Evolutionary conservation across 192 early-diverging fungal genomes (phyloP), one percentile per base, ranked within the genome.

Genomic region (Mortierella hygrophila): DNA sequence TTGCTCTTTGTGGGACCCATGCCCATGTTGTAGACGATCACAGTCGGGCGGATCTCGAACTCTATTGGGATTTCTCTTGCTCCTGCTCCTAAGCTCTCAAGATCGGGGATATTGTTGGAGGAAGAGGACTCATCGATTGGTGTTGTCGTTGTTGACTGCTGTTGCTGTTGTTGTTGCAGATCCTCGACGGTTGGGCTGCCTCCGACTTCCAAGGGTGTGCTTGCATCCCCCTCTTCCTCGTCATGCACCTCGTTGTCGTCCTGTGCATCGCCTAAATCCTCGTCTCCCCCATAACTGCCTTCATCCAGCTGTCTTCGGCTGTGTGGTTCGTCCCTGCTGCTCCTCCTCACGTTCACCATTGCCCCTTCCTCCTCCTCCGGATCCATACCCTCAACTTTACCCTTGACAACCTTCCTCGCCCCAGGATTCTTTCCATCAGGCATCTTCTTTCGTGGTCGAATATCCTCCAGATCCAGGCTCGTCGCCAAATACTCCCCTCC

Each of bases 21-120:
- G 1, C 91, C 91, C 70, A 92, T 78, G 57, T 91, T 88, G 71
- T 92, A 92, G 1, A 91, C 88, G 15, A 92, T 76, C 5, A 92
- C 35, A 8, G 83, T 74, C 3, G 87, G 90, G 23, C 74, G 72
- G 69, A 80, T 75, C 41, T 85, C 83, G 70, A 76, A 78, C 46
- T 37, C n/a, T 21, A 11, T 47, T 9, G 11, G 11, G 44, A 1
- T 4, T 63, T 32, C 44, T 74, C 37, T 63, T 73, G 78, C 63
- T 68, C 68, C 78, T 72, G 49, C 55, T 54, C 54, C 29, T 55
- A 40, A 16, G 70, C 38, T 73, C n/a, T n/a, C n/a, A n/a, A n/a
- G n/a, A n/a, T n/a, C n/a, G n/a, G n/a, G n/a, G n/a, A n/a, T n/a
- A n/a, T n/a, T n/a, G n/a, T n/a, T n/a, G n/a, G n/a, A n/a, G n/a